Evolutionary conservation across 2,329 filamentous ascomycete species (phyloP).

Genomic region (Fusarium siculi): DNA sequence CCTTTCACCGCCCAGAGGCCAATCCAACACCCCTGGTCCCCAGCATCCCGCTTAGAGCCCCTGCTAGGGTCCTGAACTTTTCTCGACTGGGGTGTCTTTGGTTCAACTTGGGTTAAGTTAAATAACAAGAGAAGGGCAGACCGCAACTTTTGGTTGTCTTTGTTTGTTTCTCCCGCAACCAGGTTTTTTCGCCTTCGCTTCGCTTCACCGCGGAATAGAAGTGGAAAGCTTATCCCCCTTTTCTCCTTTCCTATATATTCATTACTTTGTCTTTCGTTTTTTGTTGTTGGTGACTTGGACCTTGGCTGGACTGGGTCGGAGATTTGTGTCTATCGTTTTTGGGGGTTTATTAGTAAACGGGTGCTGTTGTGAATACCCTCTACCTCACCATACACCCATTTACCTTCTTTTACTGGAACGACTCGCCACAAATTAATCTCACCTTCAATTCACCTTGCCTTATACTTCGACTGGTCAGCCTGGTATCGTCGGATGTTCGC

Average conservation of each 20-base stretch:
- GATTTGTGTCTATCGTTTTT: constrained; percentile 39
- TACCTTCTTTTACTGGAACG: constrained; percentile 1
- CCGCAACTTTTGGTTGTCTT: constrained; percentile 39
- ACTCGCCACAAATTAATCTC: constrained; percentile 4
- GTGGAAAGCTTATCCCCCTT: background rate
- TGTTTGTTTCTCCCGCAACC: constrained; percentile 32
- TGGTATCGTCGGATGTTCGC: constrained; percentile 35
- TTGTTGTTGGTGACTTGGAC: background rate
- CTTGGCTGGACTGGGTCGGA: constrained; percentile 41
- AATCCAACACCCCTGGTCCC: constrained; percentile 25
- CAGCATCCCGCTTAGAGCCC: constrained; percentile 31
- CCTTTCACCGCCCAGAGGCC: constrained; percentile 39
- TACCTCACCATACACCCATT: constrained; percentile 1
- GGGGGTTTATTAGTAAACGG: background rate
- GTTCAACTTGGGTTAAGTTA: constrained; percentile 18
- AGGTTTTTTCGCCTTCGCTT: constrained; percentile 24
- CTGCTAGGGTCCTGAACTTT: constrained; percentile 24
- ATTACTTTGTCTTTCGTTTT: background rate
- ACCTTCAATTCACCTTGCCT: background rate
- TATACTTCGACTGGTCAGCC: background rate
- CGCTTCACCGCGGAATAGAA: constrained; percentile 37
- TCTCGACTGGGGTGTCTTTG: background rate
- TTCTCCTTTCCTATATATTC: background rate
- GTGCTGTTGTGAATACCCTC: constrained; percentile 27
- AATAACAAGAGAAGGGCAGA: constrained; percentile 37